Conservation (phyloP, 2,329 filamentous ascomycete species). For the Fusarium sp. region DNA sequence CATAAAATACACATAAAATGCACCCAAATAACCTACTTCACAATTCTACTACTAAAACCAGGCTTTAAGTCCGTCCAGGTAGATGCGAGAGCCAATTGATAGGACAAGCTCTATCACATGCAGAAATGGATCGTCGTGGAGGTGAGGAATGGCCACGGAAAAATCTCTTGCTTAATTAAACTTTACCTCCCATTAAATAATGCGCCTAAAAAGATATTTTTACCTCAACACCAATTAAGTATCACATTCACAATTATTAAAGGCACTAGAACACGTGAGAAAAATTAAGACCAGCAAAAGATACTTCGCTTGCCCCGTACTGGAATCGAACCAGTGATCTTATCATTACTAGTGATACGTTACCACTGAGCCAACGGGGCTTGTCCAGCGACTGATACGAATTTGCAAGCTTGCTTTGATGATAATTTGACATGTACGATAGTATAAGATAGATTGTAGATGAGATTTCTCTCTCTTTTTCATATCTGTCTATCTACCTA, state of each 20-base stretch:
- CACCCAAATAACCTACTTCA: no score
- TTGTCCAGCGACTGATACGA: background rate
- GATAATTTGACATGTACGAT: accelerated
- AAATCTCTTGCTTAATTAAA: background rate
- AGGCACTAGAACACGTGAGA: background rate
- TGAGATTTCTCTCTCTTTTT: background rate
- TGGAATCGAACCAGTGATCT: conserved; percentile 49
- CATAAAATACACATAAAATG: background rate
- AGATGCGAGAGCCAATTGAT: background rate
- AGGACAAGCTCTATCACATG: background rate
- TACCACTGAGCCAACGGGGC: conserved; percentile 49
- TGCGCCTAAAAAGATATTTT: background rate
- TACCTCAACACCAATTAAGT: background rate
- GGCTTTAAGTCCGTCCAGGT: background rate
- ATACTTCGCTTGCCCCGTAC: conserved; percentile 40
- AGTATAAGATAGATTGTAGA: background rate
- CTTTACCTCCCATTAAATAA: background rate
- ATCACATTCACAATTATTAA: no score
- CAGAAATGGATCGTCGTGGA: background rate
- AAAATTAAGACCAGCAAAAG: background rate
- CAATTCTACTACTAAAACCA: background rate
- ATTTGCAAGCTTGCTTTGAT: background rate
- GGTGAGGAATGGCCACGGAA: background rate
- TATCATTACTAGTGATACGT: conserved; percentile 51
- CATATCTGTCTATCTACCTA: background rate